Conservation (phyloP, 495 filamentous ascomycete genomes). For the Penicillium waksmanii region DNA sequence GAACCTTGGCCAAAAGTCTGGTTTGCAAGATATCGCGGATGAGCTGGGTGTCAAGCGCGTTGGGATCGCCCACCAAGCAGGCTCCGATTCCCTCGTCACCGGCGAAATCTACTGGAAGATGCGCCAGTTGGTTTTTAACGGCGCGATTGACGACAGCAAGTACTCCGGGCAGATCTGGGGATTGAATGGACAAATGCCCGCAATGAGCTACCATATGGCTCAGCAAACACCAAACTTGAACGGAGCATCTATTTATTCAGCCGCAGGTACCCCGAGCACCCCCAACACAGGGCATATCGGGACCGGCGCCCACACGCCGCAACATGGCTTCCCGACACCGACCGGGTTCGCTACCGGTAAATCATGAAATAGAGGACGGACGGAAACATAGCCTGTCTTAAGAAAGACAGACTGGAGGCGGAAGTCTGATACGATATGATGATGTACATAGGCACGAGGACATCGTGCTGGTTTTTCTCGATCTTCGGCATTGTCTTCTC, state of each 20-base stretch:
- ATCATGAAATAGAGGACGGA: slow-evolving; percentile 24
- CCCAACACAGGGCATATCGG: slow-evolving; percentile 61
- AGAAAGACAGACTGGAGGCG: background rate
- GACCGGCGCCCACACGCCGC: slow-evolving; percentile 60
- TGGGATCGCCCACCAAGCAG: slow-evolving; percentile 86
- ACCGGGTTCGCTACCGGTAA: slow-evolving; percentile 55
- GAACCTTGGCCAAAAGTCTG: slow-evolving; percentile 82
- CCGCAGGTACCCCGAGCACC: slow-evolving; percentile 69
- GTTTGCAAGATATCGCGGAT: slow-evolving; percentile 91
- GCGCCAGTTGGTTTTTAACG: slow-evolving; percentile 82
- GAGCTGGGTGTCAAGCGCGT: slow-evolving; percentile 85
- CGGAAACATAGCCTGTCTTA: background rate
- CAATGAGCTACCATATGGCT: slow-evolving; percentile 49
- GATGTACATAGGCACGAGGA: slow-evolving; percentile 37
- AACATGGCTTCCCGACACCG: slow-evolving; percentile 65
- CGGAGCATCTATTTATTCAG: slow-evolving; percentile 58
- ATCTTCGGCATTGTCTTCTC: slow-evolving; percentile 35
- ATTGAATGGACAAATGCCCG: slow-evolving; percentile 64
- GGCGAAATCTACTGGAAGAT: slow-evolving; percentile 92
- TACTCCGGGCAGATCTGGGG: slow-evolving; percentile 89
- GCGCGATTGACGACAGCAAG: slow-evolving; percentile 71
- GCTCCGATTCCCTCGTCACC: slow-evolving; percentile 87
- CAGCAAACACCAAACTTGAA: slow-evolving; percentile 59
- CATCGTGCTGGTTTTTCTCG: slow-evolving; percentile 30
- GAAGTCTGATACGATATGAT: slow-evolving; percentile 36